A percentile compares a stretch with the other conserved stretches of the same genome.
These are phyloP conservation scores for Potentilla sterilis DNA, from an alignment of 306 rosid genomes.

Conservation along the genomic window DNA sequence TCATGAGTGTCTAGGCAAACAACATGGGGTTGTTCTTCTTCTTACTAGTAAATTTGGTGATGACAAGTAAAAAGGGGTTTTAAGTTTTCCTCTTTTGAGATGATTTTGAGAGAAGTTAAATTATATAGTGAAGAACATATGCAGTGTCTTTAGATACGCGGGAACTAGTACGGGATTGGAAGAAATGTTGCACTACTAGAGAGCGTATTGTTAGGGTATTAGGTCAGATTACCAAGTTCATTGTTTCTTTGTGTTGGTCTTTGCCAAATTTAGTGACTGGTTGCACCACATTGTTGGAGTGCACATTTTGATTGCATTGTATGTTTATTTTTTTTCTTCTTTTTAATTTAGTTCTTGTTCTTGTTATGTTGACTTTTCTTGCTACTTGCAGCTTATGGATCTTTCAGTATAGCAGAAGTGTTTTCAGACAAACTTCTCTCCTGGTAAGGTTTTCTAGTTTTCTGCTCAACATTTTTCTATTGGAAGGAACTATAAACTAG, in stretches of 20 bases:
- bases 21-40: neutral
- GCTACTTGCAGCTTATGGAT: conserved; percentile 57
- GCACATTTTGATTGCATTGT: conserved; percentile 10
- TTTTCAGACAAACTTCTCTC: conserved; percentile 46
- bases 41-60: neutral
- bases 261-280: neutral
- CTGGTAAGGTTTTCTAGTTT: conserved; percentile 34
- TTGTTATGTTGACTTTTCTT: conserved; percentile 4
- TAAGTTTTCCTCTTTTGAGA: no score
- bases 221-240: neutral
- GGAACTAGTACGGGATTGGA: neutral
- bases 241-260: neutral
- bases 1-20: neutral
- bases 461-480: neutral
- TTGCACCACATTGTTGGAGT: neutral
- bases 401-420: conserved; percentile 51
- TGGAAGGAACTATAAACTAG: neutral
- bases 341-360: neutral
- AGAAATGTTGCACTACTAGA: neutral
- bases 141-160: neutral
- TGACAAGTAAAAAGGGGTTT: neutral
- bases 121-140: neutral
- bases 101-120: neutral
- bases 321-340: neutral
- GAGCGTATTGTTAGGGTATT: neutral